A percentile compares a stretch with the other conserved stretches of the same genome.
Evolutionary conservation across 768 basidiomycete species (phyloP).

Genomic region (Suillus alpinus): DNA sequence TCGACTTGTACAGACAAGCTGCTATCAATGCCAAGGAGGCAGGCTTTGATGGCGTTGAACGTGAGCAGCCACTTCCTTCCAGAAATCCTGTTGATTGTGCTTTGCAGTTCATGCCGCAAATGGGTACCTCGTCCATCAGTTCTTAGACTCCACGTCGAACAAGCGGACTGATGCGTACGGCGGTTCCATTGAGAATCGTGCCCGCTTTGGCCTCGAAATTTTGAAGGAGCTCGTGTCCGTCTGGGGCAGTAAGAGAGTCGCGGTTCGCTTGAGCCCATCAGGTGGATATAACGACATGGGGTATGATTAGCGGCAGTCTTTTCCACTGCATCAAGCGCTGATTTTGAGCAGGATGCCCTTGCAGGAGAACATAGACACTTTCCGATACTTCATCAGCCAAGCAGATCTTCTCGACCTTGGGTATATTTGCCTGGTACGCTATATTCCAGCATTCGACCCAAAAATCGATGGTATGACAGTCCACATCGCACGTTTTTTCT

Average conservation of each 20-base stretch:
- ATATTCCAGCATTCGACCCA: conserved; percentile 17
- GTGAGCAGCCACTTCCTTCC: conserved; percentile 25
- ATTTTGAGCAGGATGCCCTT: conserved; percentile 38
- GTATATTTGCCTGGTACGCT: conserved; percentile 24
- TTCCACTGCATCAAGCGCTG: not conserved
- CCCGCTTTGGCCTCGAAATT: conserved; percentile 51
- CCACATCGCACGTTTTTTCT: not conserved
- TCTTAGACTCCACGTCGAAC: conserved; percentile 48
- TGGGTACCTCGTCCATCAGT: conserved; percentile 48
- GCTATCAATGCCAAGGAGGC: conserved; percentile 48
- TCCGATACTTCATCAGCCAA: conserved; percentile 38
- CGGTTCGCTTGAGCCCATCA: conserved; percentile 42
- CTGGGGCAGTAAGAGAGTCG: conserved; percentile 42
- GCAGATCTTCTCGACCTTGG: conserved; percentile 35
- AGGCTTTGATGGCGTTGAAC: conserved; percentile 58
- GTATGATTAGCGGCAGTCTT: conserved; percentile 14
- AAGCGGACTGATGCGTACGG: conserved; percentile 58
- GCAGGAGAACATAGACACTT: conserved; percentile 42
- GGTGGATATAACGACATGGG: conserved; percentile 47
- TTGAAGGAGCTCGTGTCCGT: conserved; percentile 41
- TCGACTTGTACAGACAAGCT: conserved; percentile 41
- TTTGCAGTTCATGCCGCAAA: conserved; percentile 41
- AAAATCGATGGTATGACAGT: conserved; percentile 19
- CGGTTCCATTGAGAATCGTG: conserved; percentile 56
- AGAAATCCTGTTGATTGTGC: not conserved